Base-by-base conservation (phyloP, 2,329 filamentous ascomycete genomes). In the Colletotrichum trifolii region DNA sequence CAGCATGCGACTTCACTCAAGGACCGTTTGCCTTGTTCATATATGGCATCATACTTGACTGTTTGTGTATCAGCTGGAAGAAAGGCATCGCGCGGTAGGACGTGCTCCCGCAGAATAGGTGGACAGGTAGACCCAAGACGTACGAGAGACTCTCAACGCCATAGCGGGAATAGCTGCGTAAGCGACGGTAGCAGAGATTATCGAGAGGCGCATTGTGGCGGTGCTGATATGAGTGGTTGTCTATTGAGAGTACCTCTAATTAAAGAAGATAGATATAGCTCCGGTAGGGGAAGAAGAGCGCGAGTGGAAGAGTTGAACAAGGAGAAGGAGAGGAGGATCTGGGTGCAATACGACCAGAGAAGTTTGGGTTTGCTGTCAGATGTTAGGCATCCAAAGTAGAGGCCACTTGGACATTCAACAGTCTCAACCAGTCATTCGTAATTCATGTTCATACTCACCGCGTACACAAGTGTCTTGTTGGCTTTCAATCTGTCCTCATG, bases 1-100 rank as follows among this genome's bases (percentile, higher is more conserved):
- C 53, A 55, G 35, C 53, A 55, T 1, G 53, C 11, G 12, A 55
- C 53, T 10, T 55, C 40, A 35, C 53, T 55, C 40, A 55, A 40
- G 8, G 53, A 35, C 15, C 53, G 39, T 12, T 55, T 7, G 40
- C 53, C 39, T 34, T 55, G 15, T 25, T 55, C 40, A 25, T 46
- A 55, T 3, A 46, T 33, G 11, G 6, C n/a, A 36, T 38, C 39
- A 13, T 45, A 55, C 11, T 39, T 45, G 2, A 55, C 53, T 55
- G 45, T 33, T 11, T 47, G 45, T 10, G 13, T 47, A 2, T 47
- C 8, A 33, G 15, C 45, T 6, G 11, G 2, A 34, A 17, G 45
- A 47, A 47, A 17, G 9, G 12, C 38, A 25, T 25, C 17, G 17
- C 12, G 38, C 12, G 38, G 17, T 25, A 25, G 17, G 17, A 40